A percentile compares a stretch with the other conserved stretches of the same genome.
Evolutionary conservation across 345 rosid genomes (phyloP).

Genomic region (Eucalyptus marginata): DNA sequence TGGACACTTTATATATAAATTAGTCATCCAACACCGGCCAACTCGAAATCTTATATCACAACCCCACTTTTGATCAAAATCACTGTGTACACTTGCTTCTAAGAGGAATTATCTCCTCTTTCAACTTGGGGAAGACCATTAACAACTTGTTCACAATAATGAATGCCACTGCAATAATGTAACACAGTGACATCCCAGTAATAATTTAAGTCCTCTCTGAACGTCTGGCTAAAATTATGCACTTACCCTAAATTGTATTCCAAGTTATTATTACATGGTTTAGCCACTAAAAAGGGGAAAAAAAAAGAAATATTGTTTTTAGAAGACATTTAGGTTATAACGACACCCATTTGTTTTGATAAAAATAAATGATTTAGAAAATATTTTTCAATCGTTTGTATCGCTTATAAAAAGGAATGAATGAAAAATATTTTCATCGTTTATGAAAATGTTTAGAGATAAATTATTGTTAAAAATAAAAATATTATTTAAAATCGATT

Average conservation of each 20-base stretch:
- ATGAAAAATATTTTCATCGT: rapidly evolving
- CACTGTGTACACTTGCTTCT: neutral
- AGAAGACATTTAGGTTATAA: neutral
- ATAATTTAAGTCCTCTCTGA: neutral
- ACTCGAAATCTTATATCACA: neutral
- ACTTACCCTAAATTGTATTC: neutral
- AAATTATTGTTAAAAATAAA: too few species aligned
- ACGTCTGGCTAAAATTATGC: neutral
- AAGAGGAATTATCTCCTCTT: neutral
- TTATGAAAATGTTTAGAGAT: too few species aligned
- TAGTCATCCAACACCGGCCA: neutral
- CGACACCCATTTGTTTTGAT: too few species aligned
- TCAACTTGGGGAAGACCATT: neutral
- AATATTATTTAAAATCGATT: rapidly evolving
- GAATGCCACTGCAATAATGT: neutral
- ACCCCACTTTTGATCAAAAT: neutral
- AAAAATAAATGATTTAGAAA: too few species aligned
- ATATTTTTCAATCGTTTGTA: rapidly evolving
- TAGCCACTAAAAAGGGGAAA: neutral
- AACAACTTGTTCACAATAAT: neutral
- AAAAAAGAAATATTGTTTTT: neutral
- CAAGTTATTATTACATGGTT: neutral
- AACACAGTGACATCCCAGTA: neutral
- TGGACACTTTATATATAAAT: neutral
- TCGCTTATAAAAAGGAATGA: rapidly evolving